A percentile compares a stretch with the other conserved stretches of the same genome.
Evolutionary conservation across 106 monocot genomes (phyloP).

Genomic region (Dendrobium chrysotoxum): DNA sequence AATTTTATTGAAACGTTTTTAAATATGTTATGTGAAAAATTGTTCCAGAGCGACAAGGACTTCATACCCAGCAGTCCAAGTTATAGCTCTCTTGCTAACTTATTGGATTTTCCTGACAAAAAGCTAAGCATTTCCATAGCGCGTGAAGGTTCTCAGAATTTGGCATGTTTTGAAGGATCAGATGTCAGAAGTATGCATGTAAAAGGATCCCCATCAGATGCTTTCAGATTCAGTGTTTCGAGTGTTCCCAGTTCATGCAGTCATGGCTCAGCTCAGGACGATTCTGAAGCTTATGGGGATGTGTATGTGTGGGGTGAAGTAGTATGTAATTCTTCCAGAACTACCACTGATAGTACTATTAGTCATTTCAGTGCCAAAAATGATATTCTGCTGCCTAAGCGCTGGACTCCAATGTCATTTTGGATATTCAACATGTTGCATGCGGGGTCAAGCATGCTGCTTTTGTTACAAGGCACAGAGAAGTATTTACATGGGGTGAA

Average conservation of each 20-base stretch:
- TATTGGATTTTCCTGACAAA: conserved; percentile 41
- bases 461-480: conserved; percentile 76
- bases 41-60: conserved; percentile 52
- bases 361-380: conserved; percentile 29
- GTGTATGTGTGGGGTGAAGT: conserved; percentile 82
- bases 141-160: conserved; percentile 24
- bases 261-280: conserved; percentile 70
- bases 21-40: conserved; percentile 9
- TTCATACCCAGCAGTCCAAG: conserved; percentile 49
- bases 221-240: conserved; percentile 64
- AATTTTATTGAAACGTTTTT: neutral
- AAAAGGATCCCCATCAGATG: conserved; percentile 62
- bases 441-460: conserved; percentile 90
- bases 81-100: conserved; percentile 38
- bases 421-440: conserved; percentile 70
- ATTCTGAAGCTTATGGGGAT: conserved; percentile 60
- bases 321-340: conserved; percentile 33
- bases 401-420: conserved; percentile 78
- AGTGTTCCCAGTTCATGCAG: conserved; percentile 75
- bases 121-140: conserved; percentile 20
- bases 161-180: conserved; percentile 30
- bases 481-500: conserved; percentile 95
- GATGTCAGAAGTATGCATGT: conserved; percentile 65
- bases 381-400: conserved; percentile 71
- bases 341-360: conserved; percentile 27